Percentiles rank a stretch among this genome's conserved stretches.
These are phyloP conservation scores for Diatrype stigma DNA, from an alignment of 2,329 filamentous ascomycete species.

Conservation along the genomic window DNA sequence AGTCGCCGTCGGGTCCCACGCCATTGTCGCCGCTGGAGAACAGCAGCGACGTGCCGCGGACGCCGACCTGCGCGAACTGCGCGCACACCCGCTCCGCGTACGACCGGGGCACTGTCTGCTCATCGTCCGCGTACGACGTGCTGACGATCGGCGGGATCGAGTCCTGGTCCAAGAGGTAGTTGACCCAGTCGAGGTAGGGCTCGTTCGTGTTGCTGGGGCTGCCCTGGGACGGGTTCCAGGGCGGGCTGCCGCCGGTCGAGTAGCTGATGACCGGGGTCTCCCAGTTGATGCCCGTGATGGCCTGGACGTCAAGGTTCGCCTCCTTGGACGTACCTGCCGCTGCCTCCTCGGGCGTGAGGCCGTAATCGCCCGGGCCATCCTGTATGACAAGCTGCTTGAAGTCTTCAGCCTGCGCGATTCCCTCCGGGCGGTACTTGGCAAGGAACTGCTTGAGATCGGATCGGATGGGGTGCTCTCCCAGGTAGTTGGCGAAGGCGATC, in stretches of 20 bases:
- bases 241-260: constrained; percentile 29
- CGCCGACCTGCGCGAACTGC: constrained; percentile 49
- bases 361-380: constrained; percentile 25
- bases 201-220: constrained; percentile 40
- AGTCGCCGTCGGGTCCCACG: constrained; percentile 30
- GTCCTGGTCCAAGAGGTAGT: constrained; percentile 42
- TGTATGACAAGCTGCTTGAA: constrained; percentile 32
- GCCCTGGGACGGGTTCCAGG: constrained; percentile 21
- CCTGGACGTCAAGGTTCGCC: constrained; percentile 28
- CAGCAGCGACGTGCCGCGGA: constrained; percentile 48
- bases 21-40: constrained; percentile 48
- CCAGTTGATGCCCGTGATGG: constrained; percentile 26
- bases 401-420: constrained; percentile 25
- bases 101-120: constrained; percentile 46
- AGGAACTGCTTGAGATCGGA: constrained; percentile 34
- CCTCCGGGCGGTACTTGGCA: constrained; percentile 32
- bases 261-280: constrained; percentile 28
- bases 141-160: constrained; percentile 52
- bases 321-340: constrained; percentile 20
- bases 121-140: constrained; percentile 56
- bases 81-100: constrained; percentile 52
- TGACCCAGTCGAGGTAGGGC: constrained; percentile 52
- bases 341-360: constrained; percentile 21
- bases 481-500: constrained; percentile 43
- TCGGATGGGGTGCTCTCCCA: constrained; percentile 44